Base-by-base conservation (phyloP, 1,284 basidiomycete species). In the Abortiporus biennis region DNA sequence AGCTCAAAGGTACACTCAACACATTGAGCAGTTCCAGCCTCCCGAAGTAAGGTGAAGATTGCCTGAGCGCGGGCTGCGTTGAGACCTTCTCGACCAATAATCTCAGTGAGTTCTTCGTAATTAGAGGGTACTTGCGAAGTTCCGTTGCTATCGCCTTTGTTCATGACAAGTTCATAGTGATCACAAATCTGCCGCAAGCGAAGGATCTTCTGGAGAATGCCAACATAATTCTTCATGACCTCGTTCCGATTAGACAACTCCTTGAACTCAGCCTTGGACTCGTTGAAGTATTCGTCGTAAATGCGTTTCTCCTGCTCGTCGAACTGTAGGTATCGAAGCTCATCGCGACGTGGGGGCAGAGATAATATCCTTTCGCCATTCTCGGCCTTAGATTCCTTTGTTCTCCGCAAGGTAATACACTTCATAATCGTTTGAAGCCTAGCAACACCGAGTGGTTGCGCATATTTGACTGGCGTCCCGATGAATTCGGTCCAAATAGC, bases 371-470 rank as follows among this genome's bases (percentile, higher is more conserved):
- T 80, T 56, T 83, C 75, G 21, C 96, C 96, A 48, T 93, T 80
- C 44, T 80, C 74, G 4, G 81, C 74, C 53, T 77, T 89, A 19
- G 84, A 83, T 56, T 97, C 91, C 66, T 99, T 99, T 16, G 95
- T 98, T 29, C 96, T 84, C 6, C 96, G 91, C 6, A 99, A 76
- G 0, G 95, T 95, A 54, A 98, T 87, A 58, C 90, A 91, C 56
- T 91, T 87, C 94, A 99, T 98, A 64, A 99, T 86, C 31, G 88
- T 90, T 65, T 98, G 94, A 16, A 99, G 72, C n/a, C 94, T 86
- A 2, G 84, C 88, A 21, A 98, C 78, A 42, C 94, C 95, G 30
- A 96, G 68, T n/a, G 85, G 75, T 57, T 98, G 92, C 8, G 89
- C 90, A 49, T 82, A 85, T 61, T 96, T 95, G 57, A 94, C 92